Conservation (phyloP, 768 basidiomycete genomes). For the Tulasnella sp. region DNA sequence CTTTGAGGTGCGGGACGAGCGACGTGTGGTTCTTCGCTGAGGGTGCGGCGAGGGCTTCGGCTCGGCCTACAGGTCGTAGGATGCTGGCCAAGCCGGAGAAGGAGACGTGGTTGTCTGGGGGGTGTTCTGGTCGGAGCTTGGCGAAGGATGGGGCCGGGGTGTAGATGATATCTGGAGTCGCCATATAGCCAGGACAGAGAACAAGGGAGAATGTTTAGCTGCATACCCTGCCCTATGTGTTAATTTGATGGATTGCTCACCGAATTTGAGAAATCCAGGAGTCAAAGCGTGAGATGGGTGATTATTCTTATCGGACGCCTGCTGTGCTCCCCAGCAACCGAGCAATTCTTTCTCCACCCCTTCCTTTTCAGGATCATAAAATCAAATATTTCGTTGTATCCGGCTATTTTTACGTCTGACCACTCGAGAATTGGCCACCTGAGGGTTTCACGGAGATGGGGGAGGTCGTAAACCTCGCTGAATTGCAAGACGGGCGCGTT, state of each 20-base stretch:
- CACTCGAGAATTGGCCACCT: slow-evolving; percentile 55
- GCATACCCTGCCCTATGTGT: not conserved
- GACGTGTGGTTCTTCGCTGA: not conserved
- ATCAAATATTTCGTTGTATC: slow-evolving; percentile 13
- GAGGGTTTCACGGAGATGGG: slow-evolving; percentile 45
- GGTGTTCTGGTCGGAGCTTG: not conserved
- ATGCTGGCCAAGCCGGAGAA: slow-evolving; percentile 31
- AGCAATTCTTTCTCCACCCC: not conserved
- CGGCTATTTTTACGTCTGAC: slow-evolving; percentile 54
- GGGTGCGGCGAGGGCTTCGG: slow-evolving; percentile 12
- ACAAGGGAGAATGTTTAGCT: not conserved
- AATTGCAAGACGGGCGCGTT: slow-evolving; percentile 35
- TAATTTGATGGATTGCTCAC: not conserved
- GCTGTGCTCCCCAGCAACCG: not conserved
- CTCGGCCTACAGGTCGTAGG: slow-evolving; percentile 26
- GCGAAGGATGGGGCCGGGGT: not conserved
- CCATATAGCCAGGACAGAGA: too few relatives aligned
- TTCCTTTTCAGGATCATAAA: not conserved
- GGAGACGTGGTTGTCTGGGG: slow-evolving; percentile 25
- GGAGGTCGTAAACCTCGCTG: slow-evolving; percentile 58
- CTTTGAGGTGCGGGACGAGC: not conserved
- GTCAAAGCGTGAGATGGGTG: not conserved
- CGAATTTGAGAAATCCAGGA: not conserved
- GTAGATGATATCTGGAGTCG: not conserved
- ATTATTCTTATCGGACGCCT: not conserved